Conservation (phyloP, 176 grass and related monocot species). For the Avena sativa region DNA sequence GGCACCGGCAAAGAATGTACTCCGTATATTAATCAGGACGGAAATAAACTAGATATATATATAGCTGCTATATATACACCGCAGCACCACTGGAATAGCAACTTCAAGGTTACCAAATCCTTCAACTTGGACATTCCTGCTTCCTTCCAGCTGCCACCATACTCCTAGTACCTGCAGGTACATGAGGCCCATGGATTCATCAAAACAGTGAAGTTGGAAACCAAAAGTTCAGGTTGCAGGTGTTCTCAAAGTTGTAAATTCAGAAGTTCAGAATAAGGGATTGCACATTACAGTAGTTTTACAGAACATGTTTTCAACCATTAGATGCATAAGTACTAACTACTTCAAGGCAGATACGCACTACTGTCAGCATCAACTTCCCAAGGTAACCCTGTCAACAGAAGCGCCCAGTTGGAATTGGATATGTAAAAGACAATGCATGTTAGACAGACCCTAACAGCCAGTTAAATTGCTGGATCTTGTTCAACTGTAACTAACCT, state of each 20-base stretch:
- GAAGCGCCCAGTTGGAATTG: not conserved
- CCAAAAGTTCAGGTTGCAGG: not conserved
- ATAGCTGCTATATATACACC: conserved; percentile 35
- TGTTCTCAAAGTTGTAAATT: not conserved
- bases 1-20: conserved; percentile 34
- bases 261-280: not conserved
- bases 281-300: not conserved
- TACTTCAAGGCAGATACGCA: not conserved
- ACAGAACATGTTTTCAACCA: not conserved
- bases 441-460: not conserved
- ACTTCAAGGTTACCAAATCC: conserved; percentile 1
- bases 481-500: not conserved
- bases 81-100: not conserved
- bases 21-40: not conserved
- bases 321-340: not conserved
- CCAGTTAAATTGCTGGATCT: not conserved
- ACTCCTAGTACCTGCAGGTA: conserved; percentile 35
- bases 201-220: not conserved
- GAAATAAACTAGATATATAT: conserved; percentile 32
- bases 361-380: not conserved
- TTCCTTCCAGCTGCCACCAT: conserved; percentile 8
- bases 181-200: conserved; percentile 15
- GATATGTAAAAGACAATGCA: conserved; percentile 2
- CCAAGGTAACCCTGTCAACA: not conserved
- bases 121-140: not conserved